Evolutionary conservation across 2,329 filamentous ascomycete species (phyloP).

Genomic region (Plectosphaerella cucumerina): DNA sequence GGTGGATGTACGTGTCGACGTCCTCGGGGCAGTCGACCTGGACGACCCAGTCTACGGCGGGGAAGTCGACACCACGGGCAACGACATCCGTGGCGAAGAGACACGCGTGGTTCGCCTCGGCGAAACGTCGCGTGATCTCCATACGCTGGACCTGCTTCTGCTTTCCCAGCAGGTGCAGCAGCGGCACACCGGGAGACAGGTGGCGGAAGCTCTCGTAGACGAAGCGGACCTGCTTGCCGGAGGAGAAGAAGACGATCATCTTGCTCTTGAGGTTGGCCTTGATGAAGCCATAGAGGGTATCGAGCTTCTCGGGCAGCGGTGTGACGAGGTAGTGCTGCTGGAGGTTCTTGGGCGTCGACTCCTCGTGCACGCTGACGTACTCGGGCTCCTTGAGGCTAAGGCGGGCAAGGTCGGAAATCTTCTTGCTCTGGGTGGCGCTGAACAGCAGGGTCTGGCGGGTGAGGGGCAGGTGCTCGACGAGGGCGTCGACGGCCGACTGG

Average conservation of each 20-base stretch:
- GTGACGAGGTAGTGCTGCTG: conserved; percentile 91
- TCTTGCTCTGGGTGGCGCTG: conserved; percentile 93
- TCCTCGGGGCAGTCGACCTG: conserved; percentile 97
- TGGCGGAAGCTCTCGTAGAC: conserved; percentile 91
- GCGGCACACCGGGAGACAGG: conserved; percentile 87
- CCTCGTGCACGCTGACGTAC: conserved; percentile 91
- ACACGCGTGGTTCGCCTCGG: conserved; percentile 75
- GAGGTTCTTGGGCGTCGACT: conserved; percentile 77
- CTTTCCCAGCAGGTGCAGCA: conserved; percentile 88
- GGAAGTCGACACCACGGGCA: conserved; percentile 91
- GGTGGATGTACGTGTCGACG: conserved; percentile 95
- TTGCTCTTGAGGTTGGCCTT: conserved; percentile 88
- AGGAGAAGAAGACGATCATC: conserved; percentile 92
- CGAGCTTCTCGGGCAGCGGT: conserved; percentile 81
- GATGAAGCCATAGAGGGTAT: conserved; percentile 90
- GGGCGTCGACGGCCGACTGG: conserved; percentile 82
- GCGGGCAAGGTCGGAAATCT: conserved; percentile 85
- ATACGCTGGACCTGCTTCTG: conserved; percentile 88
- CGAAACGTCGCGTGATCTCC: conserved; percentile 83
- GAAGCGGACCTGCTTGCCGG: conserved; percentile 93
- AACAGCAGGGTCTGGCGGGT: conserved; percentile 89
- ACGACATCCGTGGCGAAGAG: conserved; percentile 95
- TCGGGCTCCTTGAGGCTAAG: conserved; percentile 86
- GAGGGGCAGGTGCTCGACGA: conserved; percentile 84
- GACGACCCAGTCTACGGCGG: conserved; percentile 97